phyloP scores from a whole-genome alignment of 2,329 filamentous ascomycete species.

The Xenoacremonium recifei region DNA sequence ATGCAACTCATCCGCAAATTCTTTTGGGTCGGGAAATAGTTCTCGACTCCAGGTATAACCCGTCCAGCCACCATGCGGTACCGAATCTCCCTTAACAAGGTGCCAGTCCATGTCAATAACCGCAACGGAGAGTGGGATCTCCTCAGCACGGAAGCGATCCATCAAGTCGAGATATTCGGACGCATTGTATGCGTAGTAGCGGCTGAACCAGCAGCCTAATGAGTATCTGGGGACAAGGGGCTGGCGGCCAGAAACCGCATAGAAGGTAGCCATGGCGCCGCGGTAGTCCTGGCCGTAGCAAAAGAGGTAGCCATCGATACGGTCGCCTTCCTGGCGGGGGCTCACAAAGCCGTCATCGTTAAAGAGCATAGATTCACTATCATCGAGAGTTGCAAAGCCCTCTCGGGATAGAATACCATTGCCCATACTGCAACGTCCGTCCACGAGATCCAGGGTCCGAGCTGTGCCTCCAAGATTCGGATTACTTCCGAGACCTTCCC shows the following conservation, averaged over 20 bases:
- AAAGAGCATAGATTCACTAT: constrained; percentile 56
- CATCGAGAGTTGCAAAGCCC: constrained; percentile 54
- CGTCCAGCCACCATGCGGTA: constrained; percentile 41
- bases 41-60: constrained; percentile 62
- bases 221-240: constrained; percentile 56
- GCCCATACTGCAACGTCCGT: constrained; percentile 51
- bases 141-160: constrained; percentile 49
- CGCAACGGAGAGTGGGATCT: constrained; percentile 57
- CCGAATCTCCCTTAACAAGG: constrained; percentile 45
- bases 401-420: constrained; percentile 48
- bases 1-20: constrained; percentile 52
- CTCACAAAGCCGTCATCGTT: constrained; percentile 52
- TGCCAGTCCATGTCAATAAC: constrained; percentile 70
- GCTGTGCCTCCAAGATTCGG: constrained; percentile 48
- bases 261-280: constrained; percentile 52
- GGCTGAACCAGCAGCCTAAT: constrained; percentile 65
- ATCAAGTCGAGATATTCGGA: constrained; percentile 57
- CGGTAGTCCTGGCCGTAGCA: constrained; percentile 57
- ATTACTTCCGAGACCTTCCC: constrained; percentile 38
- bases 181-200: constrained; percentile 57
- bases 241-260: constrained; percentile 54
- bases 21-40: constrained; percentile 47
- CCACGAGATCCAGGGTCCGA: constrained; percentile 52
- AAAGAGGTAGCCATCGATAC: constrained; percentile 60
- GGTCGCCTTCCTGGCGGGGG: constrained; percentile 42